These are phyloP conservation scores for Trichoderma polysporum DNA, from an alignment of 2,329 filamentous ascomycete species.

Conservation along the genomic window DNA sequence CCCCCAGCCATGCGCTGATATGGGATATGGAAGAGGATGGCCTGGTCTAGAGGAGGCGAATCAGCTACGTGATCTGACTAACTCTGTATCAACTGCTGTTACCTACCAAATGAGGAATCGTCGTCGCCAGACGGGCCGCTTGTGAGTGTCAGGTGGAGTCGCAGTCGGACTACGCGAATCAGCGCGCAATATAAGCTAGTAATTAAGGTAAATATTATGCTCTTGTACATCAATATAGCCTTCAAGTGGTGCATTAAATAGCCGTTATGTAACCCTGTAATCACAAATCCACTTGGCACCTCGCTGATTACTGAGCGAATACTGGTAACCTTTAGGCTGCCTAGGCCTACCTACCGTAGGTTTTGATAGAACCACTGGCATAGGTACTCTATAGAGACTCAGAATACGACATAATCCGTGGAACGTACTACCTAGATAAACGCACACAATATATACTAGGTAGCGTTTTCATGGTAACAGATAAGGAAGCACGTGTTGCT, in stretches of 20 bases:
- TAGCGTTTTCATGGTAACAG: neutral
- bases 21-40: neutral
- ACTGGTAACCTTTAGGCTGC: no score
- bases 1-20: neutral
- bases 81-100: neutral
- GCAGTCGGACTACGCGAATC: neutral
- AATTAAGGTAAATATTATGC: slow-evolving; percentile 14
- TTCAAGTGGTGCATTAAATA: neutral
- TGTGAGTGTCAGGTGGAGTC: neutral
- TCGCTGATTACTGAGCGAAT: neutral
- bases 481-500: neutral
- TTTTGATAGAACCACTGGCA: no score
- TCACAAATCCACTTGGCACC: neutral
- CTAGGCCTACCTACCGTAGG: no score
- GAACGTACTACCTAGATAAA: no score
- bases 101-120: slow-evolving; percentile 15
- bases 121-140: neutral
- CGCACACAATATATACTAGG: neutral
- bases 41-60: neutral
- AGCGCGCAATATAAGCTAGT: slow-evolving; percentile 4
- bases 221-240: neutral
- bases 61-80: slow-evolving; percentile 1
- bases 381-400: no score
- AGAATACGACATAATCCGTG: no score
- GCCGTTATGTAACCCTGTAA: neutral